Evolutionary conservation across 805 yeast species (phyloP), one percentile per base, ranked within the genome.

Genomic region (Nadsonia fulvescens): DNA sequence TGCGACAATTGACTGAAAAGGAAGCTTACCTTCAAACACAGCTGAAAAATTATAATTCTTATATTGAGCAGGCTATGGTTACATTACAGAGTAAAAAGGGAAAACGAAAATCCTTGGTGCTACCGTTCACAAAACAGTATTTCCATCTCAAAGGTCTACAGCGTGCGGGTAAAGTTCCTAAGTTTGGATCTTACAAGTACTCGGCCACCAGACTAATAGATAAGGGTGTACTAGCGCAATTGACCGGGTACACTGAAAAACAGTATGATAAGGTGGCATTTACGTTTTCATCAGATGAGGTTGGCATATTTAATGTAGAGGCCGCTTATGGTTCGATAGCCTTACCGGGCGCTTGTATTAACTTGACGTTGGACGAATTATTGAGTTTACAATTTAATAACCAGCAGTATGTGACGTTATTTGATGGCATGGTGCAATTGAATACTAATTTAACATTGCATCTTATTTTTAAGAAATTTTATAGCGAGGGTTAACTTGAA

Each of bases 121-220:
- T 58, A 49, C 64, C 58, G 15, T 76, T 73, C 56, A 70, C 75
- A 27, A 77, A 66, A 42, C 86, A 77, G 38, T 74, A 70, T 46
- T 73, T 73, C 51, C 73, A 75, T 42, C 75, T 70, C 44, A 53
- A 82, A 16, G 77, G 71, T 35, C 51, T 77, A 37, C 69, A 69
- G 40, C 68, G 63, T 50, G 48, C 59, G 11, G 79, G 81, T 18
- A 57, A 73, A 24, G 48, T 73, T 17, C 79, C 86, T 1, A 65
- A 63, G 42, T 77, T 71, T 47, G 92, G 93, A 3, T 67, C 78
- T 2, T 75, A 65, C 54, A 70, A 70, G 44, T 77, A 78, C 52
- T 63, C 79, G 0, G 72, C 79, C 4, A 72, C 74, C 37, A 72
- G 70, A 40, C 58, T 86, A 19, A 56, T 65, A 41, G 94, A 82